Conservation (phyloP, 2,329 filamentous ascomycete genomes). For the Claviceps arundinis region DNA sequence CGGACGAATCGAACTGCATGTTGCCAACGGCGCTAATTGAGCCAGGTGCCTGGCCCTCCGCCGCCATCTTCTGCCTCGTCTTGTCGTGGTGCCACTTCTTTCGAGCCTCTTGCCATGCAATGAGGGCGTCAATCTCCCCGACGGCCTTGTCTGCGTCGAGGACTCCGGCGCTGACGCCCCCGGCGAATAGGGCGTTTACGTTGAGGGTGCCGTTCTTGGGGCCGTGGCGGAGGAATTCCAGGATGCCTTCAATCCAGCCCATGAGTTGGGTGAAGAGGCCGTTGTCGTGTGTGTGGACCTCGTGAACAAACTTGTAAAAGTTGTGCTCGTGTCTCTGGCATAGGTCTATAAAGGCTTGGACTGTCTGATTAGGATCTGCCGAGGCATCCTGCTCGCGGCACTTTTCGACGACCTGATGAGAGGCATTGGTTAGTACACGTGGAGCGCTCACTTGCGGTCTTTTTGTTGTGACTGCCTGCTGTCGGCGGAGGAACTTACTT, state of each 20-base stretch:
- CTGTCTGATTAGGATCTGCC: conserved; percentile 93
- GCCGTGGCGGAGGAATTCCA: conserved; percentile 82
- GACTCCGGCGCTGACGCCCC: conserved; percentile 51
- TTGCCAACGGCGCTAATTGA: conserved; percentile 37
- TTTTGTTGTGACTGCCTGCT: no score
- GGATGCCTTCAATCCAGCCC: conserved; percentile 91
- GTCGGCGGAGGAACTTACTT: conserved; percentile 30
- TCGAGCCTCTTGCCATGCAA: conserved; percentile 85
- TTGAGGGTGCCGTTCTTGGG: conserved; percentile 78
- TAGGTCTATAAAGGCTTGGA: conserved; percentile 94
- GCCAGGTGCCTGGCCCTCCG: conserved; percentile 44
- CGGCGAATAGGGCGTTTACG: conserved; percentile 85
- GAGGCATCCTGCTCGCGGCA: conserved; percentile 67
- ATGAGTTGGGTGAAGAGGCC: conserved; percentile 92
- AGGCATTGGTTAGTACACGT: neutral
- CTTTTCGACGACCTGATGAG: conserved; percentile 45
- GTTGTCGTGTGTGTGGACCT: conserved; percentile 93
- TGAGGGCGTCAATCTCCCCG: conserved; percentile 69
- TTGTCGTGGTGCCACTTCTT: conserved; percentile 99
- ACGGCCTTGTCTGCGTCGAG: conserved; percentile 63
- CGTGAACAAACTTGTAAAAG: conserved; percentile 98
- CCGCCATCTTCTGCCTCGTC: conserved; percentile 97
- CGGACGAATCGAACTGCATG: conserved; percentile 57
- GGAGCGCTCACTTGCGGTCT: no score
- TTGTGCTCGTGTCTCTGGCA: conserved; percentile 91